Base-by-base conservation (phyloP, 2,329 filamentous ascomycete species). In the Myriosclerotinia curreyana region DNA sequence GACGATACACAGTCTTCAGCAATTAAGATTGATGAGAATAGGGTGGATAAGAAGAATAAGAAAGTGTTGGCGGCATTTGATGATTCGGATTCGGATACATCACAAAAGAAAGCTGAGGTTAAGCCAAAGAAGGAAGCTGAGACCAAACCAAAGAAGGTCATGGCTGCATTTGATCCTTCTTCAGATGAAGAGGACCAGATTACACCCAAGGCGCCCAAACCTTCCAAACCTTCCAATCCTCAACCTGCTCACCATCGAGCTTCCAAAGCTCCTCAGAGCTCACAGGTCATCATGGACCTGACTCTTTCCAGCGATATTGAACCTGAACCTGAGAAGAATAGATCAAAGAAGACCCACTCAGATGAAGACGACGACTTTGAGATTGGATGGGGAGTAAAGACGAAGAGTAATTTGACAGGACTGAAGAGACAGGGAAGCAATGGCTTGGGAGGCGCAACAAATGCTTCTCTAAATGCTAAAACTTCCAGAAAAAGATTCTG, bases 271-370 rank as follows among this genome's bases (percentile, higher is more conserved):
- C 66, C 36, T 62, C 76, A 38, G 2, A 76, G 76, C 7, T 75
- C 75, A 0, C 77, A 78, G 55, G 71, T 79, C 5, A 60, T 78
- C 5, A 58, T 63, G 61, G 76, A 78, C 58, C 67, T 79, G 28
- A 72, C 71, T 1, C n/a, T 68, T 22, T 69, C 67, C 9, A 72
- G 69, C 36, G 69, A 72, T 62, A 34, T 53, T 28, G 70, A 72
- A 11, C 52, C 60, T 5, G 70, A 65, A 34, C 7, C 34, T 7
- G 51, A 58, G 17, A 60, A 44, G 15, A n/a, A 46, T 25, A 56
- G 59, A 54, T 20, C 60, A 44, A 36, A 36, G 17, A 22, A 28
- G 3, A 20, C 44, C 20, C 31, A 36, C 34, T 50, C 53, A 34
- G 53, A 60, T 25, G 60, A 48, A 11, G 66, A 66, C 48, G 65